These are phyloP conservation scores for Uronychia setigera DNA, from an alignment of 73 alveolate species.

Conservation along the genomic window DNA sequence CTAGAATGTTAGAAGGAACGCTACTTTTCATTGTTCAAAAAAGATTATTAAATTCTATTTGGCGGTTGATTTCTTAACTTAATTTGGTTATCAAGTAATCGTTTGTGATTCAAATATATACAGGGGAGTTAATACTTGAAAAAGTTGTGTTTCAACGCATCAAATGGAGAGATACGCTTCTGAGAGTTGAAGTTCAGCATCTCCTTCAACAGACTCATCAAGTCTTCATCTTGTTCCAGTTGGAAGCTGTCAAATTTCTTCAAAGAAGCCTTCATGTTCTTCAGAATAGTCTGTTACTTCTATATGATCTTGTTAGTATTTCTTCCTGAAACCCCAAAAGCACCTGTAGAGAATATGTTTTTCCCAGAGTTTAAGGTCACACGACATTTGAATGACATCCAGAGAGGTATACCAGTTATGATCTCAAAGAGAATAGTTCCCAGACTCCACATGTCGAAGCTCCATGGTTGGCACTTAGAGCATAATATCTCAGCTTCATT, in stretches of 20 bases:
- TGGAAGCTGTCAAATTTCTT: constrained; percentile 32
- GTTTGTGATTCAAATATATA: too few species aligned
- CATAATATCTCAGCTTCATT: constrained; percentile 52
- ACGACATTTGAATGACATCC: constrained; percentile 73
- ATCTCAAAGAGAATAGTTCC: constrained; percentile 77
- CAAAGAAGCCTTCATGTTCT: not conserved
- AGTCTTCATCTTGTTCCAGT: constrained; percentile 43
- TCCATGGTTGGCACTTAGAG: constrained; percentile 61
- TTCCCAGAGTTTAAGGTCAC: constrained; percentile 35
- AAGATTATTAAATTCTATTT: too few species aligned
- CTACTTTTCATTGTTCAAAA: too few species aligned
- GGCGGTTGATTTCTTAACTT: too few species aligned
- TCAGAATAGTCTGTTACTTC: constrained; percentile 13
- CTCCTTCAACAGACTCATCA: constrained; percentile 52
- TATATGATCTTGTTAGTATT: constrained; percentile 47
- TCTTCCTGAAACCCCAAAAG: constrained; percentile 65
- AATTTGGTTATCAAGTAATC: too few species aligned
- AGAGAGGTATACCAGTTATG: constrained; percentile 73
- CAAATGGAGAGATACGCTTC: constrained; percentile 69
- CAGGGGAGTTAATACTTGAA: too few species aligned
- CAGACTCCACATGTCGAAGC: constrained; percentile 74
- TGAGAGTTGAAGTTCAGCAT: constrained; percentile 69
- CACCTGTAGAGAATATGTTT: constrained; percentile 44
- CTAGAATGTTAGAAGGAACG: constrained; percentile 2
- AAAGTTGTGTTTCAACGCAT: constrained; percentile 66